phyloP scores from a whole-genome alignment of 768 basidiomycete genomes.

The Tulasnella sp. region DNA sequence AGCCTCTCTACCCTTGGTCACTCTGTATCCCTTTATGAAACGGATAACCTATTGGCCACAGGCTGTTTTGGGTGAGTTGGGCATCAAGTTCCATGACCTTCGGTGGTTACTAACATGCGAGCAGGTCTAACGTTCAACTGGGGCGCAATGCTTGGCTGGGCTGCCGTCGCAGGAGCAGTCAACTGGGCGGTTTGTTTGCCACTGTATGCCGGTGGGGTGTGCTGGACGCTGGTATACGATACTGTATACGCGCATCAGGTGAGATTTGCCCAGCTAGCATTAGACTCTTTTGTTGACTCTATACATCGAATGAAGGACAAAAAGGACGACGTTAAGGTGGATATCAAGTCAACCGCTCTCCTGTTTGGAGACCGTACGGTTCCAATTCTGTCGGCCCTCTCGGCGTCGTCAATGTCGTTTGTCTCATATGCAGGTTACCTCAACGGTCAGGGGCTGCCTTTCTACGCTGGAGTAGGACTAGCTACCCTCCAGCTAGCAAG shows the following conservation, averaged over 20 bases:
- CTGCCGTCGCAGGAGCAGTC: constrained; percentile 71
- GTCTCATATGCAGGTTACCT: constrained; percentile 70
- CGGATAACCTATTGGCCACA: constrained; percentile 96
- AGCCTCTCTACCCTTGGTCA: constrained; percentile 77
- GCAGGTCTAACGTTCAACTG: constrained; percentile 92
- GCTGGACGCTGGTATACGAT: constrained; percentile 95
- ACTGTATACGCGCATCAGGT: constrained; percentile 98
- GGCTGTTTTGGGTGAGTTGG: constrained; percentile 67
- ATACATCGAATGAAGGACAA: constrained; percentile 60
- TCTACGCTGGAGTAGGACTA: constrained; percentile 66
- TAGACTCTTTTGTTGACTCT: neutral
- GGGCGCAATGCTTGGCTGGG: constrained; percentile 94
- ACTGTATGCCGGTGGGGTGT: constrained; percentile 78
- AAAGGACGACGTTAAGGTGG: constrained; percentile 70
- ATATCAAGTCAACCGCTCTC: constrained; percentile 89
- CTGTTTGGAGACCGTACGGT: constrained; percentile 73
- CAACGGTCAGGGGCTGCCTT: constrained; percentile 63
- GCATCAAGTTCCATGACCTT: neutral
- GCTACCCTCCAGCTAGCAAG: constrained; percentile 68
- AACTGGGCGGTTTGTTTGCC: constrained; percentile 78
- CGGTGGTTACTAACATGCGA: neutral
- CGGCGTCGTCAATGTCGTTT: constrained; percentile 57
- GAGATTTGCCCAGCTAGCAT: constrained; percentile 6
- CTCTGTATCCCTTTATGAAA: constrained; percentile 94
- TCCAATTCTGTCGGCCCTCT: constrained; percentile 62